A percentile compares a stretch with the other conserved stretches of the same genome.
phyloP scores from a whole-genome alignment of 2,329 filamentous ascomycete species.

The Talaromyces amestolkiae region DNA sequence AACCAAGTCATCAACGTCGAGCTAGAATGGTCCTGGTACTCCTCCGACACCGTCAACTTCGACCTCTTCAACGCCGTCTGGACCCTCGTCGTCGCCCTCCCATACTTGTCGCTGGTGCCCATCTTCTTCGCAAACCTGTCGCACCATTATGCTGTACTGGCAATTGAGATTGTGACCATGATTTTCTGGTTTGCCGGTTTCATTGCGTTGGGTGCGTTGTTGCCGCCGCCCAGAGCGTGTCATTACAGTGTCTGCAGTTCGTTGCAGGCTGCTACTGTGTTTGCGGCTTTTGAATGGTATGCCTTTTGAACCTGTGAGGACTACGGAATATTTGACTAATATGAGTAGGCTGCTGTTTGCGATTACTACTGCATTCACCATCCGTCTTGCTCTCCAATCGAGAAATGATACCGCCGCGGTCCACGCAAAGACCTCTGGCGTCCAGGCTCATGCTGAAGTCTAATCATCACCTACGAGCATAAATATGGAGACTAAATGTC shows the following conservation, averaged over 20 bases:
- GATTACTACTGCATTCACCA: slow-evolving; percentile 16
- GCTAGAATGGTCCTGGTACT: slow-evolving; percentile 40
- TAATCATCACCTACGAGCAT: neutral
- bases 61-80: slow-evolving; percentile 76
- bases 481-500: neutral
- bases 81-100: slow-evolving; percentile 66
- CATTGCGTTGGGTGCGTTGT: slow-evolving; percentile 68
- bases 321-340: neutral
- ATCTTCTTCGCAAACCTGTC: slow-evolving; percentile 60
- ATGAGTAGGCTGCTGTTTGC: slow-evolving; percentile 16
- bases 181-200: slow-evolving; percentile 90
- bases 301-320: neutral
- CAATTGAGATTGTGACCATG: slow-evolving; percentile 68
- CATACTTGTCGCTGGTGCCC: slow-evolving; percentile 68
- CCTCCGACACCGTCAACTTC: slow-evolving; percentile 66
- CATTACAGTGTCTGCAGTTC: slow-evolving; percentile 58
- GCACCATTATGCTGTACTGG: slow-evolving; percentile 65
- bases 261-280: slow-evolving; percentile 53
- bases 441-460: slow-evolving; percentile 12
- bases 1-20: slow-evolving; percentile 56
- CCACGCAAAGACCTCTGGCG: slow-evolving; percentile 14
- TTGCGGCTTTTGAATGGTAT: slow-evolving; percentile 50
- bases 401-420: neutral
- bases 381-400: slow-evolving; percentile 14
- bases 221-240: slow-evolving; percentile 33